phyloP scores from a whole-genome alignment of 176 grass and related monocot genomes.

The Oryza glaberrima region DNA sequence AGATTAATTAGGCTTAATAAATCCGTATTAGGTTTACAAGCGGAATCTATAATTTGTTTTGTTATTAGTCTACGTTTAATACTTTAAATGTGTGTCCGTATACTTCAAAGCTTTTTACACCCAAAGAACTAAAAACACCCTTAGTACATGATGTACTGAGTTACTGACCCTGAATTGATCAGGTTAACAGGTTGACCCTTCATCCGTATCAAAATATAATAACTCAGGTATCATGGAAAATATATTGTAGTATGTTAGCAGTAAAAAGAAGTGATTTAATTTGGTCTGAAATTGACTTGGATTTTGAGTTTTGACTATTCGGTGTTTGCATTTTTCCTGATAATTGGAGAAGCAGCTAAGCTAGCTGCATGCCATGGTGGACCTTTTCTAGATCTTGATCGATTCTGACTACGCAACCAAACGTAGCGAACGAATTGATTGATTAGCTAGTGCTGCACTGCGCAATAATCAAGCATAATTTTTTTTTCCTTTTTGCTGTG shows the following conservation, averaged over 20 bases:
- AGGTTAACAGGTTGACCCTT: no score
- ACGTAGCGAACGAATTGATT: background rate
- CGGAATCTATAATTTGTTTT: no score
- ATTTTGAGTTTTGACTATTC: background rate
- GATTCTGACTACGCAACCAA: slow-evolving; percentile 9
- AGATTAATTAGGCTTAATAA: no score
- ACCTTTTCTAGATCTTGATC: slow-evolving; percentile 23
- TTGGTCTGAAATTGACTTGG: background rate
- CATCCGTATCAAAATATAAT: no score
- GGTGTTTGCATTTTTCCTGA: background rate
- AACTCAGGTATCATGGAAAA: no score
- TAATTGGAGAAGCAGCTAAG: background rate
- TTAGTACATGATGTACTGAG: no score
- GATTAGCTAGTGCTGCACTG: background rate
- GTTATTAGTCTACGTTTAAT: no score
- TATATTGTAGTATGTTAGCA: background rate
- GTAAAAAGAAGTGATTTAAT: background rate
- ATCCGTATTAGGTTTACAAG: no score
- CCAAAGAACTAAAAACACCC: no score
- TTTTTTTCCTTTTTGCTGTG: background rate
- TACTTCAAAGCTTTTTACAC: no score
- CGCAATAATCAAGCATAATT: background rate
- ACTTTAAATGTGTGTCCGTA: no score
- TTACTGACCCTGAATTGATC: no score
- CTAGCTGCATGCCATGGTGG: background rate